phyloP scores from a whole-genome alignment of 257 asterid genomes.

The Nicotiana knightiana region DNA sequence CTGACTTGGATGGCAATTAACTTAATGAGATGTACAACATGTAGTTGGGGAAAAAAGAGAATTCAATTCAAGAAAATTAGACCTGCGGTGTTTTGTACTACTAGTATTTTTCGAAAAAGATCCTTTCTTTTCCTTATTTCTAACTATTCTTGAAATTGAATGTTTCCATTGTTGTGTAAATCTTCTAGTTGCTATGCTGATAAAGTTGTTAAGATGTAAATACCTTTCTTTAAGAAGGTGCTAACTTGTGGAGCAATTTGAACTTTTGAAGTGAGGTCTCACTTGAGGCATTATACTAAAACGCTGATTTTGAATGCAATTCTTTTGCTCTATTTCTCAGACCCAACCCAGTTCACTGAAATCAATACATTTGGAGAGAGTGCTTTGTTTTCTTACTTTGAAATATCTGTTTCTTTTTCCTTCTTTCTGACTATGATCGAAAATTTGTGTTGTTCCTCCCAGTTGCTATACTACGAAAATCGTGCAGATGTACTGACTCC shows the following conservation, averaged over 20 bases:
- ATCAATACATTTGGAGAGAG: neutral
- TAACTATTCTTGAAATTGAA: neutral
- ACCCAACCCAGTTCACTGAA: neutral
- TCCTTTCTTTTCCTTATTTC: neutral
- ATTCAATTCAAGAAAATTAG: neutral
- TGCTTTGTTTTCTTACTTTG: neutral
- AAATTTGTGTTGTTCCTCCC: neutral
- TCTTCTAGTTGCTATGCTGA: neutral
- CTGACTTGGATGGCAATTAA: neutral
- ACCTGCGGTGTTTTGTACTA: neutral
- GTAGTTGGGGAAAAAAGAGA: neutral
- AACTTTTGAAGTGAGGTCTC: neutral
- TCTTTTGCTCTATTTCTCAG: neutral
- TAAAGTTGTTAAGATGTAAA: neutral
- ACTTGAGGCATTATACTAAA: neutral
- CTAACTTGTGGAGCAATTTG: neutral
- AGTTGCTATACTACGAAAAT: neutral
- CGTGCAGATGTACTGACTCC: neutral
- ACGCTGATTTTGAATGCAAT: neutral
- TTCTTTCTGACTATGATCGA: neutral
- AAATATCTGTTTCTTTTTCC: neutral
- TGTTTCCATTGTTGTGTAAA: neutral
- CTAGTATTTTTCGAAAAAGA: neutral
- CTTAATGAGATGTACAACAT: neutral
- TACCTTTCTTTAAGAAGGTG: neutral